These are phyloP conservation scores for Aspergillus flavus DNA, from an alignment of 2,329 filamentous ascomycete species.

Conservation along the genomic window DNA sequence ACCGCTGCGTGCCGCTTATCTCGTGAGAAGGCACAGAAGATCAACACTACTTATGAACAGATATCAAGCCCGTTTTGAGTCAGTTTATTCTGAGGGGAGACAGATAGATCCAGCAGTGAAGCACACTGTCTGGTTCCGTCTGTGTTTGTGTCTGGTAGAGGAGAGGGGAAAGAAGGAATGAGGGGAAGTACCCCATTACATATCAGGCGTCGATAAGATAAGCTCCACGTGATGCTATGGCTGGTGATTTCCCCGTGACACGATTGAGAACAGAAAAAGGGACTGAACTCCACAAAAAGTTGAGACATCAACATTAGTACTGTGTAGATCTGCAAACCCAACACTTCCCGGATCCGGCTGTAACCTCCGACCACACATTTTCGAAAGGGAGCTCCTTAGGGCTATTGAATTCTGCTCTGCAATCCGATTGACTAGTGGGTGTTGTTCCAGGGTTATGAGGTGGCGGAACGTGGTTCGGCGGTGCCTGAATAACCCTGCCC, in stretches of 20 bases:
- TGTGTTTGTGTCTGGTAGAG: conserved; percentile 12
- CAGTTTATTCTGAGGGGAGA: not conserved
- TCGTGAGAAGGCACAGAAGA: not conserved
- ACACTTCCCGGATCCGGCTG: too few relatives aligned
- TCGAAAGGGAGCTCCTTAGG: not conserved
- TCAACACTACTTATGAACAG: not conserved
- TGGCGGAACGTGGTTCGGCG: not conserved
- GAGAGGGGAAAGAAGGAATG: conserved; percentile 22
- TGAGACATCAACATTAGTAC: too few relatives aligned
- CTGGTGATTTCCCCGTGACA: not conserved
- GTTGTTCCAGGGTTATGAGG: not conserved
- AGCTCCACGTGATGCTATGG: conserved; percentile 1
- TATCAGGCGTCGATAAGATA: conserved; percentile 10
- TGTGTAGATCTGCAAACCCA: too few relatives aligned
- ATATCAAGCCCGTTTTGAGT: not conserved
- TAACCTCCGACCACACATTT: too few relatives aligned
- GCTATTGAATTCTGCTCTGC: not conserved
- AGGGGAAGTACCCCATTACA: conserved; percentile 6
- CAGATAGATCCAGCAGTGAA: conserved; percentile 10
- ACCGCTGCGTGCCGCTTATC: not conserved
- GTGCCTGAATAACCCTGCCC: not conserved
- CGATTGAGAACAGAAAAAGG: not conserved
- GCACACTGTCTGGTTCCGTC: conserved; percentile 6
- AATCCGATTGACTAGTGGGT: not conserved
- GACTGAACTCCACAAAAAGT: not conserved